Percentiles rank a stretch among this genome's conserved stretches.
Evolutionary conservation across 2,329 filamentous ascomycete species (phyloP).

Genomic region (Colletotrichum trifolii): DNA sequence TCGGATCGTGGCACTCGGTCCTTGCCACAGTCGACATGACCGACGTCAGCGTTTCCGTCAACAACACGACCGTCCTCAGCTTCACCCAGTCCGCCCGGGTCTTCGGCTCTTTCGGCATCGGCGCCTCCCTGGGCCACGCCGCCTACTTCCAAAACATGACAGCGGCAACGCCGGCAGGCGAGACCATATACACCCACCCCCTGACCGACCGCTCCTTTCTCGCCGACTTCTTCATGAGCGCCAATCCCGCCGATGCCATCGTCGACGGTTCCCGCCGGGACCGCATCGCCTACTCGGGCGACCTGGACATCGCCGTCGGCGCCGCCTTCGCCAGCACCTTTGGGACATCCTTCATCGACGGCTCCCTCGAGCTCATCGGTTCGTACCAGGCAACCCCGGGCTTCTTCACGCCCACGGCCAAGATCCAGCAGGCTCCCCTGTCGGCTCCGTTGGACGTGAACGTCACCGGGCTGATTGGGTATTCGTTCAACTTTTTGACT

Average conservation of each 20-base stretch:
- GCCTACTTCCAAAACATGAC: slow-evolving; percentile 42
- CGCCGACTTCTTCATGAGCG: slow-evolving; percentile 48
- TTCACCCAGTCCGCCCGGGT: slow-evolving; percentile 43
- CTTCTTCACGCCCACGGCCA: slow-evolving; percentile 46
- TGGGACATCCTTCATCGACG: slow-evolving; percentile 41
- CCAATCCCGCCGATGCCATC: slow-evolving; percentile 45
- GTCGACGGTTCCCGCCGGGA: slow-evolving; percentile 50
- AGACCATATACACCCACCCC: slow-evolving; percentile 40
- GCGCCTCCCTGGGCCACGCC: slow-evolving; percentile 44
- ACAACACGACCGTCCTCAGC: slow-evolving; percentile 38
- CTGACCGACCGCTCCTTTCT: slow-evolving; percentile 44
- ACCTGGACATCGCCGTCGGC: slow-evolving; percentile 44
- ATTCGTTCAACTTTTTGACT: slow-evolving; percentile 48
- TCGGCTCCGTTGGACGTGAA: slow-evolving; percentile 38
- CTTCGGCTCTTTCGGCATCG: slow-evolving; percentile 46
- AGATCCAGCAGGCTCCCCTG: slow-evolving; percentile 45
- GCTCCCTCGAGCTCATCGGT: slow-evolving; percentile 39
- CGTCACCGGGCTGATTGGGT: slow-evolving; percentile 47
- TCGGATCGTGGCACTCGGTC: slow-evolving; percentile 34
- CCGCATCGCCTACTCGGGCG: slow-evolving; percentile 46
- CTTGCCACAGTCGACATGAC: slow-evolving; percentile 37
- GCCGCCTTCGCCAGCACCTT: slow-evolving; percentile 44
- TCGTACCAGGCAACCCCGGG: slow-evolving; percentile 44
- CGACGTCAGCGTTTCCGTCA: slow-evolving; percentile 38
- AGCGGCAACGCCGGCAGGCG: slow-evolving; percentile 20